Base-by-base conservation (phyloP, 2,329 filamentous ascomycete species). In the Hypoxylon sp. region DNA sequence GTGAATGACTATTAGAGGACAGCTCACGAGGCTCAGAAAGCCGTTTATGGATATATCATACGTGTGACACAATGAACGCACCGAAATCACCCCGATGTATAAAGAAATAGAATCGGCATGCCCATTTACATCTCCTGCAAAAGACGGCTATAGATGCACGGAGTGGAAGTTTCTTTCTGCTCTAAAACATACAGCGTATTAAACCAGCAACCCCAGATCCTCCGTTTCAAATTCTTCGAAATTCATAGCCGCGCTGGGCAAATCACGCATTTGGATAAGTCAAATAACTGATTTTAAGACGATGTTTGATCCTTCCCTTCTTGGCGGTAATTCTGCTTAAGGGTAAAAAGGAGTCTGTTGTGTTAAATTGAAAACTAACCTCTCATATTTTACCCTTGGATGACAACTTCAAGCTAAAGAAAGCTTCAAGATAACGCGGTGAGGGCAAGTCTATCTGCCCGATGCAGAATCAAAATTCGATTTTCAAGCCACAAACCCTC, bases 201-300 rank as follows among this genome's bases (percentile, higher is more conserved):
- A 21, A 17, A 41, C 38, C 38, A 43, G 17, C 17, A 10, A 11
- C 38, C 38, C 38, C 17, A 43, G 17, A 43, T 43, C 38, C 38
- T 43, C 38, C 38, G 38, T 43, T 43, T 43, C 38, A 21, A 43
- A 43, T 43, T 43, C 17, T 43, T 43, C 38, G 38, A 43, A 43
- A 21, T 3, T 43, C 38, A 43, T 43, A 43, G 10, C 38, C 17
- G 19, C 7, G 7, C 38, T 43, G 0, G 38, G 17, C 17, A 43
- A 43, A n/a, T 43, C 38, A 43, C 3, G 38, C 17, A 43, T 43
- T 17, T 21, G 38, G 17, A 21, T 19, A 21, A 43, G 38, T 21
- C 7, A 21, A 43, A 43, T 43, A 43, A 43, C 38, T 43, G 38
- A 43, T 43, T 43, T 43, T 43, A 19, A 21, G 38, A 43, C 17